Percentiles rank a stretch among this genome's conserved stretches.
phyloP scores from a whole-genome alignment of 257 asterid genomes.

The Jaltomata sinuosa region DNA sequence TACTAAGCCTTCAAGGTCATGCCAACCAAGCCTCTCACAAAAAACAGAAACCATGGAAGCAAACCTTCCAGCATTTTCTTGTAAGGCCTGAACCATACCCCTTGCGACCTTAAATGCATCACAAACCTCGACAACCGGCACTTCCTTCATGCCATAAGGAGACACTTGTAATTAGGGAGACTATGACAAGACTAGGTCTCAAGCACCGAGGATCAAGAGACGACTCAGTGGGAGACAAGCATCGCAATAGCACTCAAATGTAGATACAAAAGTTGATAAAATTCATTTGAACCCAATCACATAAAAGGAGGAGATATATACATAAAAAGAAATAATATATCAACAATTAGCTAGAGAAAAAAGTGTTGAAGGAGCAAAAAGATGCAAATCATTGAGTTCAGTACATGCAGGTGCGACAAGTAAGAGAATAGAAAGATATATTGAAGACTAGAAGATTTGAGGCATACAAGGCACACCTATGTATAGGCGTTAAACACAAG shows the following conservation, averaged over 20 bases:
- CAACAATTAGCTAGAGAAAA: not conserved
- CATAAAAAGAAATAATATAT: not conserved
- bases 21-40: constrained; percentile 99
- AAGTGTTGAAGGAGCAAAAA: not conserved
- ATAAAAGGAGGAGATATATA: not conserved
- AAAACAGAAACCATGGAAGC: constrained; percentile 98
- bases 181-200: not conserved
- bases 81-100: constrained; percentile 98
- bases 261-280: not conserved
- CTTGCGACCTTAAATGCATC: constrained; percentile 86
- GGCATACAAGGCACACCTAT: not conserved
- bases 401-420: not conserved
- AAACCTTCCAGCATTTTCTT: constrained; percentile 99
- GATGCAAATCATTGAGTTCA: not conserved
- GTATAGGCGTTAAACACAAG: not conserved
- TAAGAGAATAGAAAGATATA: not conserved
- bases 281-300: not conserved
- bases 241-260: not conserved
- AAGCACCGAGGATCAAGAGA: not conserved
- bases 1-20: constrained; percentile 85
- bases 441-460: not conserved
- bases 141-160: constrained; percentile 53
- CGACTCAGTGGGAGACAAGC: not conserved
- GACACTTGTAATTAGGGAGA: not conserved
- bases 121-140: constrained; percentile 77